Base-by-base conservation (phyloP, 1,284 basidiomycete species). In the Hypsizygus ulmarius region DNA sequence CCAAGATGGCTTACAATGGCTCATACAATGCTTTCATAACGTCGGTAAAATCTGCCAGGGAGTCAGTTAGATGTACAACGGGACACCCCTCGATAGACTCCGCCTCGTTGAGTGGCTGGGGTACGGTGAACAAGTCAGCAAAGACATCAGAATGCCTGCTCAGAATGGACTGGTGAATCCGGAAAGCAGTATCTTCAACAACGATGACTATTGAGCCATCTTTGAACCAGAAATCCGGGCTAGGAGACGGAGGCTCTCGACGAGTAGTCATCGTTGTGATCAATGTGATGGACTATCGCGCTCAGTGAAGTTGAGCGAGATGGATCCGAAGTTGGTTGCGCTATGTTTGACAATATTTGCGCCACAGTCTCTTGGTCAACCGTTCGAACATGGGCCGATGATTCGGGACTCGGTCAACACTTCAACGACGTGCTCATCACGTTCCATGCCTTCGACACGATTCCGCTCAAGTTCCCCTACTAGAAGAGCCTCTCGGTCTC, bases 381-480 rank as follows among this genome's bases (percentile, higher is more conserved):
- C 21, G 21, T 25, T 25, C 21, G 4, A 25, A 4, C 21, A n/a
- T n/a, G n/a, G n/a, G n/a, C n/a, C n/a, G n/a, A n/a, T n/a, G n/a
- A n/a, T n/a, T n/a, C n/a, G n/a, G n/a, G n/a, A n/a, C n/a, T n/a
- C n/a, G n/a, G n/a, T n/a, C n/a, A n/a, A n/a, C n/a, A n/a, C 21
- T 25, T 25, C 21, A 25, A 25, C 21, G 21, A 25, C 21, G 21
- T 7, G 21, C 7, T 4, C 21, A 25, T 25, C 65, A 25, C 59
- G 59, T 14, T 65, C 66, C 14, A 63, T 61, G 37, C 64, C 63
- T 21, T 57, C 56, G 16, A 65, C 66, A 14, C 60, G 66, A 48
- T 56, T 64, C 34, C 63, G 72, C 28, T 77, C 78, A 14, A 66
- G 66, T 21, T 77, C 78, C 2, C 74, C 75, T n/a, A 72, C 73